phyloP scores from a whole-genome alignment of 257 asterid genomes.

The Mentha longifolia region DNA sequence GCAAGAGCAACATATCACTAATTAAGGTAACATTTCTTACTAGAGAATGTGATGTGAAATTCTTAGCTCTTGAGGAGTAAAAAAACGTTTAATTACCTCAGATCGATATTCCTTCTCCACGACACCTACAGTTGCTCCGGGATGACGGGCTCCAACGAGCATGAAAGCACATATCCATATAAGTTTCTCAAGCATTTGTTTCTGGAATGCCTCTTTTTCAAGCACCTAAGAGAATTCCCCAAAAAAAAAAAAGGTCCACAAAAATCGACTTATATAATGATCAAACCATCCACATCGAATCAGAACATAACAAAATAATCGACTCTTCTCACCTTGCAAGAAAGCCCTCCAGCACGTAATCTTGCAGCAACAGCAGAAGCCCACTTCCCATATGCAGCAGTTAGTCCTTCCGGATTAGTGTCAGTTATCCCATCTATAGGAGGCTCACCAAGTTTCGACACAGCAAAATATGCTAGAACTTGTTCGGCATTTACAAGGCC shows the following conservation, averaged over 20 bases:
- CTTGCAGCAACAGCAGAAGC: constrained; percentile 87
- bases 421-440: constrained; percentile 93
- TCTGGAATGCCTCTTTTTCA: constrained; percentile 79
- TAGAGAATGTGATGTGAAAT: not conserved
- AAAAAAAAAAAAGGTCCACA: constrained; percentile 11
- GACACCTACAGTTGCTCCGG: constrained; percentile 89
- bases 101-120: constrained; percentile 84
- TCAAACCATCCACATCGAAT: constrained; percentile 1
- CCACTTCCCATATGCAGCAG: constrained; percentile 97
- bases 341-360: constrained; percentile 77
- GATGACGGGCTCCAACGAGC: constrained; percentile 99
- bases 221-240: constrained; percentile 56
- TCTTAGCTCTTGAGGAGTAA: not conserved
- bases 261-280: not conserved
- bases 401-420: constrained; percentile 92
- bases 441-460: constrained; percentile 90
- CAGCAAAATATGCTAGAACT: constrained; percentile 96
- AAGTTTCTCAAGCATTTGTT: constrained; percentile 97
- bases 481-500: constrained; percentile 85
- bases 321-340: constrained; percentile 76
- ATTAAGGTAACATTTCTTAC: no score
- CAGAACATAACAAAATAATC: constrained; percentile 11
- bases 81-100: constrained; percentile 57
- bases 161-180: constrained; percentile 98
- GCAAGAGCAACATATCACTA: not conserved